Percentiles rank a stretch among this genome's conserved stretches.
phyloP scores from a whole-genome alignment of 352 stramenopile species.

The Phytopythium sindhum region DNA sequence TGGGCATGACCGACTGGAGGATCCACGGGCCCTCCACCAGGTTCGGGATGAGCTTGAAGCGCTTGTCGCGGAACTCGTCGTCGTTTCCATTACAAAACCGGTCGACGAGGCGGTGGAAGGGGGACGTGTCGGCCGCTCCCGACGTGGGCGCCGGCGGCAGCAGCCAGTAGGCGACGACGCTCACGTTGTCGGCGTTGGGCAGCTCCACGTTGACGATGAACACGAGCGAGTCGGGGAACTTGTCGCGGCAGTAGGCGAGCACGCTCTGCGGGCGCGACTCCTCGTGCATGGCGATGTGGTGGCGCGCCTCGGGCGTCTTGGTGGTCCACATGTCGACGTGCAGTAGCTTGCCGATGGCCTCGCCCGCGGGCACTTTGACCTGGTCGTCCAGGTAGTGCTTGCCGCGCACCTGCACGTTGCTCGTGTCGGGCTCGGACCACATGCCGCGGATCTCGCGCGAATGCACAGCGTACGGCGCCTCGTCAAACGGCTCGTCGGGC shows the following conservation, averaged over 20 bases:
- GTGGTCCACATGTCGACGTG: conserved; percentile 67
- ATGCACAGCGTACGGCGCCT: conserved; percentile 33
- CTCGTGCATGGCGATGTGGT: conserved; percentile 56
- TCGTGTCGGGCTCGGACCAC: conserved; percentile 57
- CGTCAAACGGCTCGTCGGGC: conserved; percentile 20
- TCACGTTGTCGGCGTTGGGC: conserved; percentile 64
- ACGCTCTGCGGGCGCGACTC: conserved; percentile 42
- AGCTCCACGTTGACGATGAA: conserved; percentile 88
- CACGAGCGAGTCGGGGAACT: conserved; percentile 59
- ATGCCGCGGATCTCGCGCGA: conserved; percentile 39
- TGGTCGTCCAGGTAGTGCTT: conserved; percentile 52
- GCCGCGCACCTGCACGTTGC: conserved; percentile 51
- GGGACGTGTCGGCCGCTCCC: conserved; percentile 14
- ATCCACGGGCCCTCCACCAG: conserved; percentile 83
- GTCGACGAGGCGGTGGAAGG: conserved; percentile 60
- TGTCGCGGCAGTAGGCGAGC: conserved; percentile 34
- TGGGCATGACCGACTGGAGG: conserved; percentile 76
- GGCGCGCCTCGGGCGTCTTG: conserved; percentile 33
- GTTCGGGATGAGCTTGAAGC: conserved; percentile 89
- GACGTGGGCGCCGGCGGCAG: conserved; percentile 23
- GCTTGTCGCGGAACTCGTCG: conserved; percentile 55
- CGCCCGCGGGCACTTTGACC: conserved; percentile 41
- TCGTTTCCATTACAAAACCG: conserved; percentile 46
- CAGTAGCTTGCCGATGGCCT: conserved; percentile 46
- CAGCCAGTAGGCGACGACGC: conserved; percentile 78